These are phyloP conservation scores for Tilletia walkeri DNA, from an alignment of 1,284 basidiomycete species.

Conservation along the genomic window DNA sequence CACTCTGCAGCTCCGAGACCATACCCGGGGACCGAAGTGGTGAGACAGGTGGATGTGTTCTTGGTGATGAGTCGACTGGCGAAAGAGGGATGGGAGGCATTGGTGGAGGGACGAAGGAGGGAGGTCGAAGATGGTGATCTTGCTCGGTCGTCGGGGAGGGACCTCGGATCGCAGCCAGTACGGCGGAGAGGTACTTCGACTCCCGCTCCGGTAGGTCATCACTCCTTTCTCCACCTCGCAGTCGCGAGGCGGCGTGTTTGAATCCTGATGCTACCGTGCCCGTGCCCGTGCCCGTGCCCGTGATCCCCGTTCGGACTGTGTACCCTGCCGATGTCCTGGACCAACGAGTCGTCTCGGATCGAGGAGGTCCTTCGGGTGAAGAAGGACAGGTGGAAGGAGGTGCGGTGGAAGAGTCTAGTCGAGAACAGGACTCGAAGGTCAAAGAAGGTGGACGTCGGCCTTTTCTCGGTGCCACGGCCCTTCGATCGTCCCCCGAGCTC, in stretches of 20 bases:
- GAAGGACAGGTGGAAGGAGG: too few relatives aligned
- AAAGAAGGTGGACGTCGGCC: not conserved
- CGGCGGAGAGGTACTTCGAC: not conserved
- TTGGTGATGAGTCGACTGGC: not conserved
- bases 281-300: not conserved
- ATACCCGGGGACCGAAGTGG: not conserved
- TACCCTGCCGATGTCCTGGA: not conserved
- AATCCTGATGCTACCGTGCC: not conserved
- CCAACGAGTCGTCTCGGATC: constrained; percentile 9
- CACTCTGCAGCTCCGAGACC: not conserved
- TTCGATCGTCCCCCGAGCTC: constrained; percentile 4
- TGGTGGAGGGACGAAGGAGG: not conserved
- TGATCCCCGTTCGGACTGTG: constrained; percentile 1
- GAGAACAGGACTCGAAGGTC: not conserved
- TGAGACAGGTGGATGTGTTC: not conserved
- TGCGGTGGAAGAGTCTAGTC: not conserved
- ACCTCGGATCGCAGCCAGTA: not conserved
- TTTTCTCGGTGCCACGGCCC: too few relatives aligned
- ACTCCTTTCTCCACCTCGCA: not conserved
- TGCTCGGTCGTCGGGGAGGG: not conserved
- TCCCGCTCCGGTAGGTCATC: not conserved
- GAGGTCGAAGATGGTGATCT: not conserved
- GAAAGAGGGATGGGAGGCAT: not conserved
- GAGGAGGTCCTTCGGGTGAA: not conserved
- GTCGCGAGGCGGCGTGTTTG: not conserved